These are phyloP conservation scores for Pinus tabuliformis DNA, from an alignment of 75 land plant species.

Conservation along the genomic window DNA sequence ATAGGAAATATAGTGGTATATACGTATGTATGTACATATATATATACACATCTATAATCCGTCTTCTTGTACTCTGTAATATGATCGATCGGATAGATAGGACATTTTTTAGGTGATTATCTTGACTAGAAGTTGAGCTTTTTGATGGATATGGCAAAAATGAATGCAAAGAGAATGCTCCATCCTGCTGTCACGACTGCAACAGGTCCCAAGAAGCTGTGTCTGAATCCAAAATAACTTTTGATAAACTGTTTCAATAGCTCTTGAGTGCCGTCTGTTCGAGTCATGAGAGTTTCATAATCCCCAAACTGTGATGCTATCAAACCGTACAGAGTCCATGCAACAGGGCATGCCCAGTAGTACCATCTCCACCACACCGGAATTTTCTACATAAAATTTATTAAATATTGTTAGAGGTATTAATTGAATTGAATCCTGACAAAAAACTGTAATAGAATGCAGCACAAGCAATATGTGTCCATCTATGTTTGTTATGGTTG, in stretches of 20 bases:
- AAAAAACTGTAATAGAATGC: no score
- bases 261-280: conserved; percentile 7
- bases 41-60: no score
- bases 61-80: no score
- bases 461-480: no score
- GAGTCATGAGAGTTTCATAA: conserved; percentile 8
- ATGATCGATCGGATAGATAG: no score
- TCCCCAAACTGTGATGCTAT: conserved; percentile 35
- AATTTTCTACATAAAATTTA: conserved; percentile 14
- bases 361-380: conserved; percentile 48
- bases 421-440: no score
- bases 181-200: conserved; percentile 13
- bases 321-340: conserved; percentile 45
- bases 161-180: conserved; percentile 13
- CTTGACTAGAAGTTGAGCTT: conserved; percentile 34
- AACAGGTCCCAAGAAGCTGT: conserved; percentile 21
- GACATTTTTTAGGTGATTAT: neutral
- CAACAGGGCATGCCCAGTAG: conserved; percentile 27
- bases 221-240: conserved; percentile 27
- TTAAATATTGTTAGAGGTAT: no score
- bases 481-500: no score
- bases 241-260: conserved; percentile 20
- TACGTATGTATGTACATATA: no score
- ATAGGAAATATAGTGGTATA: no score
- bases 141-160: conserved; percentile 28